phyloP scores from a whole-genome alignment of 208 protist species.

The Leishmania mexicana region DNA sequence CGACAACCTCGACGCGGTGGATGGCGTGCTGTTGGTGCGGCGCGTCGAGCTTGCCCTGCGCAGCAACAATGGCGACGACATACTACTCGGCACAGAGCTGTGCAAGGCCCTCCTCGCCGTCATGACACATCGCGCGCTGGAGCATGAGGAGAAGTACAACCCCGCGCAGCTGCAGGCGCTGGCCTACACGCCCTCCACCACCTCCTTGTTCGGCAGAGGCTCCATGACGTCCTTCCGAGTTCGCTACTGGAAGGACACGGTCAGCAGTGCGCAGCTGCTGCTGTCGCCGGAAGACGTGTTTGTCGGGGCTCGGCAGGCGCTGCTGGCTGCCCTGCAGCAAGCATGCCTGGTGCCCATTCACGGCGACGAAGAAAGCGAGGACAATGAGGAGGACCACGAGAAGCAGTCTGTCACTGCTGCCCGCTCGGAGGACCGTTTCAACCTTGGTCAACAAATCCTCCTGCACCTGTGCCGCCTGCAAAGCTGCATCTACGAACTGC shows the following conservation, averaged over 20 bases:
- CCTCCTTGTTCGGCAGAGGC: constrained; percentile 63
- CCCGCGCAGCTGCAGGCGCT: constrained; percentile 55
- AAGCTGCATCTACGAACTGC: constrained; percentile 56
- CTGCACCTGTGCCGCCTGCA: constrained; percentile 80
- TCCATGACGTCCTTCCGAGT: constrained; percentile 72
- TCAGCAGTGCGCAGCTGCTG: constrained; percentile 35
- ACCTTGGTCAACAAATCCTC: constrained; percentile 62
- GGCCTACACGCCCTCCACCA: constrained; percentile 32
- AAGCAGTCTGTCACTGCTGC: not conserved
- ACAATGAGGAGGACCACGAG: constrained; percentile 25
- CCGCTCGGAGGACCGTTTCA: constrained; percentile 24
- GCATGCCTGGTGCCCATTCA: constrained; percentile 7
- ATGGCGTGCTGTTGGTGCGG: constrained; percentile 53
- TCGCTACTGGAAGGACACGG: constrained; percentile 44
- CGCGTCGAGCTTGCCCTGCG: constrained; percentile 66
- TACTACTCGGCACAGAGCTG: constrained; percentile 69
- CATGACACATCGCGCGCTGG: constrained; percentile 45
- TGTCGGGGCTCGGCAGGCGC: constrained; percentile 8
- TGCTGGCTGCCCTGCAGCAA: constrained; percentile 33
- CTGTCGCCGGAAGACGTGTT: constrained; percentile 34
- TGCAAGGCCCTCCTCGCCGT: constrained; percentile 60
- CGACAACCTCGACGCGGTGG: constrained; percentile 32
- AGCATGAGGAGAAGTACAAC: constrained; percentile 78
- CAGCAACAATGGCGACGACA: constrained; percentile 35
- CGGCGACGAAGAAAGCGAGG: constrained; percentile 14